These are phyloP conservation scores for Firmiana major DNA, from an alignment of 345 rosid genomes.

Conservation along the genomic window DNA sequence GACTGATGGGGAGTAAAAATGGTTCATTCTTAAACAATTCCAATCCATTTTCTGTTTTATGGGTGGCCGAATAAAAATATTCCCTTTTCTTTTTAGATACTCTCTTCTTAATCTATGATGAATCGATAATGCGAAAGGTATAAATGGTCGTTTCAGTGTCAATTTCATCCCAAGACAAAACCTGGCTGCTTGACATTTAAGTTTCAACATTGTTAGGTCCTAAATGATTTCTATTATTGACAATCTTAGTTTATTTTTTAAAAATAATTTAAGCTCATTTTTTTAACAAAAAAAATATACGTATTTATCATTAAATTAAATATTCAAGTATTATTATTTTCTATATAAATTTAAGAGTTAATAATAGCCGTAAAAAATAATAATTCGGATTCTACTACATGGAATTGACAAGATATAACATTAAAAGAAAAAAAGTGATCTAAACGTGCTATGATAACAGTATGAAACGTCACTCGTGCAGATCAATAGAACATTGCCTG, in stretches of 20 bases:
- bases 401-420: too few species aligned
- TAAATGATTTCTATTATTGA: neutral
- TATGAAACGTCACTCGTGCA: neutral
- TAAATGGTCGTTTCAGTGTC: neutral
- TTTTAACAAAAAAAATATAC: too few species aligned
- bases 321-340: too few species aligned
- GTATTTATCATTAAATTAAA: too few species aligned
- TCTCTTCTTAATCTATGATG: neutral
- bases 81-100: neutral
- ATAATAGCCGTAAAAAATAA: too few species aligned
- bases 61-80: neutral
- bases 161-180: neutral
- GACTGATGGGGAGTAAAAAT: too few species aligned
- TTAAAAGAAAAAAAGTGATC: neutral
- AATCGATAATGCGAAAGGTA: neutral
- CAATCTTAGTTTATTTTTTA: too few species aligned
- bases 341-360: too few species aligned
- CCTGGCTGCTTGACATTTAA: too few species aligned
- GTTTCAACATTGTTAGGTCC: too few species aligned
- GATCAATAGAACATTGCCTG: neutral
- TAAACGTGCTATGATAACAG: neutral
- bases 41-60: neutral
- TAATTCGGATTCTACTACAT: too few species aligned
- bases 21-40: neutral
- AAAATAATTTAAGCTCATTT: too few species aligned